Evolutionary conservation across 2,329 filamentous ascomycete species (phyloP).

Genomic region (Botryotinia calthae): DNA sequence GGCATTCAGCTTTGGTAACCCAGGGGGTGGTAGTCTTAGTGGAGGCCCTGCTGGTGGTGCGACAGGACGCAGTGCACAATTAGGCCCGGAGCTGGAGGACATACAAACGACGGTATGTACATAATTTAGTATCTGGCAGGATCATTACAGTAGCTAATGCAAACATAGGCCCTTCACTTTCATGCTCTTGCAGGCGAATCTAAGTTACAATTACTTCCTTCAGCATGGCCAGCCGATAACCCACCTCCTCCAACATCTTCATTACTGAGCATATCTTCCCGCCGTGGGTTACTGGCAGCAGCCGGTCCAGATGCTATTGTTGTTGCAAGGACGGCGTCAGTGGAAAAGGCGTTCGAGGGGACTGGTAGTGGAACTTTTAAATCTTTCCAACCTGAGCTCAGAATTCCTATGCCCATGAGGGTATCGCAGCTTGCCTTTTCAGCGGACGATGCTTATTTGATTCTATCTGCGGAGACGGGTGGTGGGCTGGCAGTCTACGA

Average conservation of each 20-base stretch:
- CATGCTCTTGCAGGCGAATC: constrained; percentile 74
- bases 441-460: constrained; percentile 79
- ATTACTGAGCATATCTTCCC: constrained; percentile 78
- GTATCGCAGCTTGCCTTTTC: constrained; percentile 90
- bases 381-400: constrained; percentile 69
- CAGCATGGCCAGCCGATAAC: constrained; percentile 64
- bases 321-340: constrained; percentile 71
- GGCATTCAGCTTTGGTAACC: constrained; percentile 62
- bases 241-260: constrained; percentile 76
- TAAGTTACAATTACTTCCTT: constrained; percentile 75
- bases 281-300: constrained; percentile 78
- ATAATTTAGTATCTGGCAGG: background rate
- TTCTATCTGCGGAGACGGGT: constrained; percentile 77
- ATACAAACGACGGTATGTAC: constrained; percentile 76
- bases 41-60: constrained; percentile 44
- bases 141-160: constrained; percentile 22
- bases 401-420: constrained; percentile 68
- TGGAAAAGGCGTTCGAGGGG: constrained; percentile 71
- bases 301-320: constrained; percentile 78
- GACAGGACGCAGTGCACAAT: constrained; percentile 43
- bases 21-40: constrained; percentile 46
- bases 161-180: constrained; percentile 69
- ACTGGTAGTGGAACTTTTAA: constrained; percentile 63
- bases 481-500: constrained; percentile 84
- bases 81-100: constrained; percentile 68